A percentile compares a stretch with the other conserved stretches of the same genome.
Conservation (phyloP, 306 rosid genomes). For the Chamaecrista fasciculata region DNA sequence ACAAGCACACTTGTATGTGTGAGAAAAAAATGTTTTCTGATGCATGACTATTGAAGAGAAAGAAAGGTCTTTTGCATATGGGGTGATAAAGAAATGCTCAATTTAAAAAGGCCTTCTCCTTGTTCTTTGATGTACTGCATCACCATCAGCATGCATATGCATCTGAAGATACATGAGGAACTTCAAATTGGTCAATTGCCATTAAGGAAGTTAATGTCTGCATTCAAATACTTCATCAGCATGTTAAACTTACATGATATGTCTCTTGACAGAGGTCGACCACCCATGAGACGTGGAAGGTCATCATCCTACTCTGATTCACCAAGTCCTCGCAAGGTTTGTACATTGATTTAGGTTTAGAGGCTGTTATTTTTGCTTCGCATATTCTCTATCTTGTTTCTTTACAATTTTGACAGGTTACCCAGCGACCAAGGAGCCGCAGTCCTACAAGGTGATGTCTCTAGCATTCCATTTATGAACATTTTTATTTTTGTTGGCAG, state of each 20-base stretch:
- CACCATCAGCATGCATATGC: constrained; percentile 1
- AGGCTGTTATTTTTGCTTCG: neutral
- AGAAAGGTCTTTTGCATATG: neutral
- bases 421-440: constrained; percentile 60
- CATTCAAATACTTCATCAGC: constrained; percentile 5
- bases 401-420: constrained; percentile 41
- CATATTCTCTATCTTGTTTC: neutral
- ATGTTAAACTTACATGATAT: neutral
- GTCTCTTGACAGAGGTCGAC: constrained; percentile 61
- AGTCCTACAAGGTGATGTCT: constrained; percentile 73
- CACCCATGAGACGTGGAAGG: constrained; percentile 71
- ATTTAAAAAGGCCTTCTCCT: neutral
- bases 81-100: constrained; percentile 13
- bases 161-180: neutral
- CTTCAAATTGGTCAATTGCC: constrained; percentile 9
- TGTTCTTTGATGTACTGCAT: neutral
- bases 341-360: neutral
- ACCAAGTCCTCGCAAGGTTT: constrained; percentile 93
- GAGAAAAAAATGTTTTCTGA: neutral
- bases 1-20: neutral
- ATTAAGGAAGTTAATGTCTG: neutral
- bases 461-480: neutral
- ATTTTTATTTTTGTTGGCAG: neutral
- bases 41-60: neutral
- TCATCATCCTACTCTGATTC: constrained; percentile 83